These are phyloP conservation scores for Aspergillus sparsus DNA, from an alignment of 495 filamentous ascomycete species.

Conservation along the genomic window DNA sequence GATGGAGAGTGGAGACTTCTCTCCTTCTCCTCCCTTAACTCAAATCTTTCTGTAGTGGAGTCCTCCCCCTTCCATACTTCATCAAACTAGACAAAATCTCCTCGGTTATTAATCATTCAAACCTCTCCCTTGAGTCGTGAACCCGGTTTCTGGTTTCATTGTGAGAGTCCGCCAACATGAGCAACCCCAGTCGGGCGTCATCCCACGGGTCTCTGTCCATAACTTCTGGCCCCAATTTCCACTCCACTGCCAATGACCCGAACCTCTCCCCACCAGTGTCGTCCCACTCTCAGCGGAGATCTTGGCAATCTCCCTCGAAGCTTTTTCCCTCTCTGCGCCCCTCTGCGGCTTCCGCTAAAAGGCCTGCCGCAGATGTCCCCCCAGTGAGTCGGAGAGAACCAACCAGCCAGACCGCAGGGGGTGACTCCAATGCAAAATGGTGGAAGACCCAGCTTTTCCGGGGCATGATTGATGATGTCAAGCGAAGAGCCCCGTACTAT, in stretches of 20 bases:
- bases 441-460: constrained; percentile 60
- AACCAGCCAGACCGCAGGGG: neutral
- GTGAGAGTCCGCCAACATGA: constrained; percentile 7
- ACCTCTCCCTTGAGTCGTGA: neutral
- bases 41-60: neutral
- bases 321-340: constrained; percentile 20
- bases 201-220: constrained; percentile 29
- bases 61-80: neutral
- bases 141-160: neutral
- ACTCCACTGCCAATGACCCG: constrained; percentile 6
- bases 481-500: constrained; percentile 72
- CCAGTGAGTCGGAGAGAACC: no score
- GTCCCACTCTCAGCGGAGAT: constrained; percentile 31
- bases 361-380: constrained; percentile 4
- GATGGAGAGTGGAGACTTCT: neutral
- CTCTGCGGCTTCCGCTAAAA: constrained; percentile 27
- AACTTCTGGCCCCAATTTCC: constrained; percentile 30
- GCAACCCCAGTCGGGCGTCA: constrained; percentile 9
- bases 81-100: neutral
- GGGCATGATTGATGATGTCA: constrained; percentile 74
- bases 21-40: neutral
- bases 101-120: neutral
- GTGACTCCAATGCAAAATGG: constrained; percentile 43
- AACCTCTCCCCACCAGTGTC: constrained; percentile 26
- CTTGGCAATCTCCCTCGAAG: constrained; percentile 33